Conservation (phyloP, 352 stramenopile genomes). For the Phytophthora fragariae region DNA sequence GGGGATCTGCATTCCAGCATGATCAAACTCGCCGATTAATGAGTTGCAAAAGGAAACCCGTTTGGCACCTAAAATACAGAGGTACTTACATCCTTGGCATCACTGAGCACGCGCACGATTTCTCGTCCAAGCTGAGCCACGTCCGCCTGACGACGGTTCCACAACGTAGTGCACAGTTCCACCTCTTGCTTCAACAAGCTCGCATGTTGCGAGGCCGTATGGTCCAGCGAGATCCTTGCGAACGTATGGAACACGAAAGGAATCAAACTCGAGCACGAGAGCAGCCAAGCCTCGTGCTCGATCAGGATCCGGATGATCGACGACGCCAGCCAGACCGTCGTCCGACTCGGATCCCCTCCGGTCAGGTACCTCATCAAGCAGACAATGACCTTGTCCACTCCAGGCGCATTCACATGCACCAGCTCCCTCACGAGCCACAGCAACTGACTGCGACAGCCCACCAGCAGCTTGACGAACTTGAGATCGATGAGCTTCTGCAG, state of each 20-base stretch:
- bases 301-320: constrained; percentile 82
- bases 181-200: constrained; percentile 81
- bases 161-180: constrained; percentile 78
- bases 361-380: constrained; percentile 79
- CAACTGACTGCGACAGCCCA: constrained; percentile 77
- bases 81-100: constrained; percentile 77
- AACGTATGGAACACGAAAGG: constrained; percentile 88
- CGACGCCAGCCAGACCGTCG: constrained; percentile 79
- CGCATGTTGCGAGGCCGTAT: constrained; percentile 58
- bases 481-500: constrained; percentile 86
- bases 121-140: constrained; percentile 79
- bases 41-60: background rate
- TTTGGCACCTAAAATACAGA: background rate
- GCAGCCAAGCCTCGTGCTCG: constrained; percentile 80
- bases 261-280: constrained; percentile 76
- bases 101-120: constrained; percentile 80
- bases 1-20: constrained; percentile 51
- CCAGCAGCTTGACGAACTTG: constrained; percentile 84
- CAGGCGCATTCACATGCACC: constrained; percentile 73
- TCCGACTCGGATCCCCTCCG: constrained; percentile 71
- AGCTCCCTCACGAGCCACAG: constrained; percentile 84
- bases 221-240: constrained; percentile 73
- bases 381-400: constrained; percentile 80
- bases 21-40: constrained; percentile 15
- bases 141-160: constrained; percentile 71